Evolutionary conservation across 192 early-diverging fungal species (phyloP).

Genomic region (Backusella sp.): DNA sequence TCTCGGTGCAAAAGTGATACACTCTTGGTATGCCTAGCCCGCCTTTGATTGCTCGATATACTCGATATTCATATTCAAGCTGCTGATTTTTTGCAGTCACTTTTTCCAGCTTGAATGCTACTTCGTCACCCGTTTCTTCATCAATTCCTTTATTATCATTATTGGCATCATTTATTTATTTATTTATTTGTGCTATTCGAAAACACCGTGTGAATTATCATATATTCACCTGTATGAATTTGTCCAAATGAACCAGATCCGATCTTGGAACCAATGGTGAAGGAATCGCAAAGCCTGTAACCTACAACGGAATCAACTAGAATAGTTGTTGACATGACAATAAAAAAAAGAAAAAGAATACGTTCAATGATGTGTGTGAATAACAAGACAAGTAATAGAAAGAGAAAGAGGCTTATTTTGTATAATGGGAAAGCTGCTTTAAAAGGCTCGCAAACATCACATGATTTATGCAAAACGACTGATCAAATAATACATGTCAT

Average conservation of each 20-base stretch:
- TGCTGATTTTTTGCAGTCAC: conserved; percentile 95
- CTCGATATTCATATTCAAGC: conserved; percentile 94
- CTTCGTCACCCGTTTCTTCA: conserved; percentile 88
- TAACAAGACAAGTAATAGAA: background rate
- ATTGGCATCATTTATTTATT: background rate
- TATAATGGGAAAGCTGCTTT: background rate
- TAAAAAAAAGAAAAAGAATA: background rate
- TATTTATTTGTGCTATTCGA: background rate
- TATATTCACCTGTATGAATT: conserved; percentile 83
- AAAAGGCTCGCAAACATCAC: background rate
- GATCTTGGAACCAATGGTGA: conserved; percentile 92
- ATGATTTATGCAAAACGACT: conserved; percentile 7
- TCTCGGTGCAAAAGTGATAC: conserved; percentile 77
- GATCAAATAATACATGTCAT: background rate
- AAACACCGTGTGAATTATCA: background rate
- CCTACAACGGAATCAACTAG: conserved; percentile 32
- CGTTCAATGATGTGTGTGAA: background rate
- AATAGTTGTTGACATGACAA: background rate
- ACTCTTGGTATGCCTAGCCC: conserved; percentile 89
- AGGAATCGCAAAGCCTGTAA: conserved; percentile 87
- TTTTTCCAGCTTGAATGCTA: conserved; percentile 96
- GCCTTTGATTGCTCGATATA: conserved; percentile 93
- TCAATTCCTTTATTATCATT: conserved; percentile 63
- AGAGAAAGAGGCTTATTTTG: background rate
- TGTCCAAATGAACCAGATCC: conserved; percentile 97